Evolutionary conservation across 139 green algal genomes (phyloP), one percentile per base, ranked within the genome.

Genomic region (Picochlorum sp.): DNA sequence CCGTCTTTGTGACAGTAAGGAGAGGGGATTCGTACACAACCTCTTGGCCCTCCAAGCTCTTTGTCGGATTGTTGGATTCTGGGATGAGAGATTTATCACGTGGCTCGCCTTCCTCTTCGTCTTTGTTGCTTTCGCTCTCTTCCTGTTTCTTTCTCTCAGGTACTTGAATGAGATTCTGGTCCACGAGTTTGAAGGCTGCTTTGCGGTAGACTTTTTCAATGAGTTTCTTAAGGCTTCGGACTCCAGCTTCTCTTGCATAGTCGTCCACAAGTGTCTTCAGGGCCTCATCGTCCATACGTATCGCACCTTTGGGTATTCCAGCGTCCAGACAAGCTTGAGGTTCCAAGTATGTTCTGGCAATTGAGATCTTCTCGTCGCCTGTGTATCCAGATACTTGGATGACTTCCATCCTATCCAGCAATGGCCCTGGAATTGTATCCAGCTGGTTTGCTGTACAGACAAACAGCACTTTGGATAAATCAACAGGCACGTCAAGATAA

Each of bases 401-500:
- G 44, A 96, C 80, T 80, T 98, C 93, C 93, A 98, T 98, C 47
- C 93, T 81, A 73, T 98, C 93, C 56, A 96, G 79, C 72, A 98
- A 80, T 8, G 93, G 91, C 1, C 74, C 82, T 0, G 92, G 93
- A 60, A 98, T 97, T 66, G 89, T 96, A 76, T 98, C 92, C 60
- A 97, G 68, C 46, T 90, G 61, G 66, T 98, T 98, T 64, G 93
- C 92, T 7, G 92, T 97, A 74, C 89, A 97, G 73, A 97, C 84
- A 70, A 96, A 98, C 32, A 98, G 72, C 51, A 97, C 61, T 32
- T 52, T 51, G 58, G 71, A 88, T 6, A 98, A 81, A 72, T 98
- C 93, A 7, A 98, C 65, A 0, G 91, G 93, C 28, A 98, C 85
- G 71, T 99, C 91, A 49, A 98, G 74, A 78, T 97, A 98, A 75